Evolutionary conservation across 345 rosid species (phyloP), one percentile per base, ranked within the genome.

Genomic region (Euphorbia peplus): DNA sequence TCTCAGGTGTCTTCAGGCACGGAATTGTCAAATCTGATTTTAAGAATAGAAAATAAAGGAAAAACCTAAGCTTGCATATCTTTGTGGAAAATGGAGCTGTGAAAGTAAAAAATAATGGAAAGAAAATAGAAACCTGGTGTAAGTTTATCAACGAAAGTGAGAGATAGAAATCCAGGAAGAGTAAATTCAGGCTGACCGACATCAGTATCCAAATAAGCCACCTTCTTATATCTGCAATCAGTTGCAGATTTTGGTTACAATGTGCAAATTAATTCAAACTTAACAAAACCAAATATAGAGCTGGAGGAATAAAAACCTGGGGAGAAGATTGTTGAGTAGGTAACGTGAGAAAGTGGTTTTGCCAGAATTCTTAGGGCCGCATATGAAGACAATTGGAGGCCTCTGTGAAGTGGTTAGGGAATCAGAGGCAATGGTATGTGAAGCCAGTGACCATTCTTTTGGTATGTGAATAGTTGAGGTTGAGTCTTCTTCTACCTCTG

Each of bases 141-240:
- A 44, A 73, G 70, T 75, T 83, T 76, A 69, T 90, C 93, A 19
- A 90, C 85, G 55, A 87, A 75, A 21, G 91, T 87, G 68, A 95
- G 86, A 70, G 99, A 95, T 25, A 92, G 78, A 61, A 95, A 83
- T 50, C 98, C 99, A 67, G 97, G 93, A 68, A 92, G 66, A 60
- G 98, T 87, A 63, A 91, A 92, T 76, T 95, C 98, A 44, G 99
- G 86, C 79, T 95, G 98, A 59, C 99, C 99, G 72, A 88, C 96
- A 81, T 95, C 99, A 0, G 89, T 84, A 78, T 95, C 98, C 90
- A 92, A 86, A 78, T 85, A 95, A 59, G 89, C 96, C 25, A 88
- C 96, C 72, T 78, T 90, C 67, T 71, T 84, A 73, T 86, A 90
- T 73, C 99, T 92, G 87, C 73, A 75, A 42, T 42, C 37, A 44